Evolutionary conservation across 1,284 basidiomycete species (phyloP), one percentile per base, ranked within the genome.

Genomic region (Vanrija humicola): DNA sequence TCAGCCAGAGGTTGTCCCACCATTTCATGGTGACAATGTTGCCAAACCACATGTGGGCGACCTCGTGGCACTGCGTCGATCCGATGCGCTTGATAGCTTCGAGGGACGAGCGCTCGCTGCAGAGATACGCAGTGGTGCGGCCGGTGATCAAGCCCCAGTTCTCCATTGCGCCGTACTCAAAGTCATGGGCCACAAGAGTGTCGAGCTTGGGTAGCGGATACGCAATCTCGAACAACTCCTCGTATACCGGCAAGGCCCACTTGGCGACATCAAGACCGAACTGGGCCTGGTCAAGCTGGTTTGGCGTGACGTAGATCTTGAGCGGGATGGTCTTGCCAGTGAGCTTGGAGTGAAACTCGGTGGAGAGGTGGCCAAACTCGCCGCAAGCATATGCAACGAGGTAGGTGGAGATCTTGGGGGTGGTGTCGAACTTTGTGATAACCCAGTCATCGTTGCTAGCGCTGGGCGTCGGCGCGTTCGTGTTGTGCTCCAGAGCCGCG

Each of bases 141-240:
- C 91, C 93, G 12, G 89, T 95, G 69, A 96, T 96, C 54, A 96
- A 78, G 52, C 92, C 91, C 84, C 89, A 93, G 73, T 95, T 96
- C 78, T 96, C 91, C 91, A 94, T 94, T 1, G 91, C 92, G 52
- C 89, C 90, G 28, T 87, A 86, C 70, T 95, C 92, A 63, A 95
- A 94, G 72, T 95, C 90, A 56, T 83, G 83, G 5, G 83, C 88
- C 82, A 73, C 78, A 16, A 94, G 80, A 1, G 90, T 93, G 69
- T 95, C 91, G 43, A 94, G 81, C 79, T 97, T 97, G 12, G 93
- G 90, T 47, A 97, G 80, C 23, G 93, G 90, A 73, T 88, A 95
- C 61, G 87, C 88, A 62, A 95, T 84, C 62, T 91, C 86, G 67
- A 95, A 95, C 47, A 92, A 83, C 70, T 89, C 82, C 76, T 98